Percentiles rank a stretch among this genome's conserved stretches.
Evolutionary conservation across 2,329 filamentous ascomycete genomes (phyloP).

Genomic region (Furcasterigmium sp.): DNA sequence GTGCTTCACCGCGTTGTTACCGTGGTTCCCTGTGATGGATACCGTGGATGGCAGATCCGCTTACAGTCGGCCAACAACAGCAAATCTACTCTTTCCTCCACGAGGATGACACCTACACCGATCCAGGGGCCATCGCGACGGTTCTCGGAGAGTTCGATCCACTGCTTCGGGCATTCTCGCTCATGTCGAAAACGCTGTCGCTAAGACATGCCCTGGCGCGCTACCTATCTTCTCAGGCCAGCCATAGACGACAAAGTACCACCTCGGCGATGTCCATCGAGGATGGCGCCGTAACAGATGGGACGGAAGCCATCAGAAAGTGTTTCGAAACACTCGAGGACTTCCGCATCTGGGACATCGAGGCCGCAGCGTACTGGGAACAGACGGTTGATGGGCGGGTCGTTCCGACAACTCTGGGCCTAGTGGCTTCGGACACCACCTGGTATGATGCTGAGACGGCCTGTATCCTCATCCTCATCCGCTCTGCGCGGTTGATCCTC

Average conservation of each 20-base stretch:
- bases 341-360: constrained; percentile 22
- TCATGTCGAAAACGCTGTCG: constrained; percentile 21
- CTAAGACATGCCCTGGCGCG: constrained; percentile 8
- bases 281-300: constrained; percentile 1
- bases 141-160: constrained; percentile 22
- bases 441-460: constrained; percentile 25
- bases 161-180: constrained; percentile 20
- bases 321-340: constrained; percentile 23
- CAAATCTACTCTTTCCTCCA: constrained; percentile 26
- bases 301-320: constrained; percentile 6
- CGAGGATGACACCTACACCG: constrained; percentile 21
- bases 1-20: not conserved
- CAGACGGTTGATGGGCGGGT: constrained; percentile 20
- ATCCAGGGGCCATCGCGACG: constrained; percentile 21
- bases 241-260: not conserved
- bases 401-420: constrained; percentile 19
- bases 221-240: not conserved
- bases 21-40: too few relatives aligned
- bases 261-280: not conserved
- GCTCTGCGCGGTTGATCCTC: constrained; percentile 23
- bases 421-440: constrained; percentile 12
- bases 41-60: too few relatives aligned
- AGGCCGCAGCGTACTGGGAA: constrained; percentile 24
- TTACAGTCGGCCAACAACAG: constrained; percentile 9
- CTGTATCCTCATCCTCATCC: constrained; percentile 23